phyloP scores from a whole-genome alignment of 768 basidiomycete genomes.

The Russula abietina region DNA sequence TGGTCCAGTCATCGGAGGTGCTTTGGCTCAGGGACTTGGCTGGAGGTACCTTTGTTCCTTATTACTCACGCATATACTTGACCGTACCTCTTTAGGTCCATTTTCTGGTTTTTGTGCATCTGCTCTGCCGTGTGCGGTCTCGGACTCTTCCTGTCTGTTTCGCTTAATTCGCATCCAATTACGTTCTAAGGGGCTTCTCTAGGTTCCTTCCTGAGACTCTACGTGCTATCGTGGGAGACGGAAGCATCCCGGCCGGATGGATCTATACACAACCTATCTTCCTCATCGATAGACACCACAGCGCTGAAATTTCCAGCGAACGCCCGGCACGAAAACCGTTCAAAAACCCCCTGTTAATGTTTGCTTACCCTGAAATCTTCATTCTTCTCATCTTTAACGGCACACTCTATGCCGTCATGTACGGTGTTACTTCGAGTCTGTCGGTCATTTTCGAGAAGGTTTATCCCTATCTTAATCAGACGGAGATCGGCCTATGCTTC shows the following conservation, averaged over 20 bases:
- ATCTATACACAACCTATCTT: constrained; percentile 34
- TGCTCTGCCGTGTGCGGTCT: constrained; percentile 32
- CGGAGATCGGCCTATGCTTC: constrained; percentile 71
- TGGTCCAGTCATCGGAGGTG: constrained; percentile 48
- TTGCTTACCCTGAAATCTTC: constrained; percentile 52
- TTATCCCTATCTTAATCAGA: constrained; percentile 57
- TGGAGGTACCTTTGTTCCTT: constrained; percentile 29
- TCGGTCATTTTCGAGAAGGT: constrained; percentile 52
- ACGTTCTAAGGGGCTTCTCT: constrained; percentile 4
- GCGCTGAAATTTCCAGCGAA: not conserved
- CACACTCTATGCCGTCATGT: constrained; percentile 49
- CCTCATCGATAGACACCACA: constrained; percentile 26
- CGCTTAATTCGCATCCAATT: not conserved
- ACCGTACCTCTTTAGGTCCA: constrained; percentile 29
- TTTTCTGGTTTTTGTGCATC: constrained; percentile 42
- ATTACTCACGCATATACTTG: not conserved
- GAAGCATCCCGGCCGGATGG: constrained; percentile 33
- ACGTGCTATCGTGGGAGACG: constrained; percentile 39
- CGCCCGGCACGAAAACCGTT: constrained; percentile 34
- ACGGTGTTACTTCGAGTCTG: constrained; percentile 53
- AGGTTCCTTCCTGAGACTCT: constrained; percentile 47
- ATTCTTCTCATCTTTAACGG: constrained; percentile 50
- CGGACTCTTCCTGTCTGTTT: constrained; percentile 34
- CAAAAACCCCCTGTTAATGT: constrained; percentile 51
- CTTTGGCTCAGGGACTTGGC: constrained; percentile 28